A percentile compares a stretch with the other conserved stretches of the same genome.
Conservation (phyloP, 495 filamentous ascomycete species). For the Collariella sp. region DNA sequence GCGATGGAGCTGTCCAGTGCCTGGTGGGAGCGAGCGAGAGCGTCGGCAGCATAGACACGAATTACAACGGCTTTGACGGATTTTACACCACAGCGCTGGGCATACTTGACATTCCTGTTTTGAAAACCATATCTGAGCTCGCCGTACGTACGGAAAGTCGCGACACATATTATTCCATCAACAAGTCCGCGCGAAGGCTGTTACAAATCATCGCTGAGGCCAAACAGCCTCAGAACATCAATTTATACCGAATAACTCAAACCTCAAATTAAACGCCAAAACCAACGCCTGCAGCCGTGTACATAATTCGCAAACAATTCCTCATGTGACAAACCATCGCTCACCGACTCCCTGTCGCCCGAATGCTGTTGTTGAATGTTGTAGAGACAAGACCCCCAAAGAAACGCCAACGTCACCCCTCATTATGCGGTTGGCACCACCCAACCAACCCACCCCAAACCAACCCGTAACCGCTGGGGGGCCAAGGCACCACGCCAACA, state of each 20-base stretch:
- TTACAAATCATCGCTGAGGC: neutral
- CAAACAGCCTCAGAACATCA: neutral
- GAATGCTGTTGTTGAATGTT: neutral
- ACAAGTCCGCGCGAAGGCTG: too few species aligned
- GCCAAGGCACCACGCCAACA: neutral
- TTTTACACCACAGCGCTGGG: too few species aligned
- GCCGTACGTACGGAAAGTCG: too few species aligned
- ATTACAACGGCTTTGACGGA: too few species aligned
- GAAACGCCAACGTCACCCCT: neutral
- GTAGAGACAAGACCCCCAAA: neutral
- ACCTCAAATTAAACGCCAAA: slow-evolving; percentile 1
- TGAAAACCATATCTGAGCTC: too few species aligned
- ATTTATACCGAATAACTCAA: neutral
- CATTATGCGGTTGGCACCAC: too few species aligned
- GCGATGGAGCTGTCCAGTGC: too few species aligned
- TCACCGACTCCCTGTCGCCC: neutral
- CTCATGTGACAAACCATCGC: neutral
- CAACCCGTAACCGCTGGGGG: neutral
- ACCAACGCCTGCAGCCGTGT: neutral
- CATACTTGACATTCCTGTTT: too few species aligned
- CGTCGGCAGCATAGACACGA: too few species aligned
- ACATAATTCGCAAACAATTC: neutral
- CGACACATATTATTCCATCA: too few species aligned
- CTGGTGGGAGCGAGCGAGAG: too few species aligned
- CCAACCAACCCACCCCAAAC: too few species aligned